Percentiles rank a stretch among this genome's conserved stretches.
These are phyloP conservation scores for Arthroderma sp. DNA, from an alignment of 2,329 filamentous ascomycete genomes.

Conservation along the genomic window DNA sequence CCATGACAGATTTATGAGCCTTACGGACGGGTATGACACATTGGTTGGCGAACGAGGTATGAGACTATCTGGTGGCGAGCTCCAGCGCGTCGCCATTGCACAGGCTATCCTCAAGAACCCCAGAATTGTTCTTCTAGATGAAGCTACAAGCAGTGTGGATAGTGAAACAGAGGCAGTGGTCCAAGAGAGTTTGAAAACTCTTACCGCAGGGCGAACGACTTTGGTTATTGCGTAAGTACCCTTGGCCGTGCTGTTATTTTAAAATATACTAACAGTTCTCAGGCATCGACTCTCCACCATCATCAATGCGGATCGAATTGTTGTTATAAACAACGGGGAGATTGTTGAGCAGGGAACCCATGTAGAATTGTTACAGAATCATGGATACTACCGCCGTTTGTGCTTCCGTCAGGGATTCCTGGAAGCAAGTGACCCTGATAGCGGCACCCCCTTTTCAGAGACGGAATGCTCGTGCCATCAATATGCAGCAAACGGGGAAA, in stretches of 20 bases:
- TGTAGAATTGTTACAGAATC: slow-evolving; percentile 44
- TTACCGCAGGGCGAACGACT: slow-evolving; percentile 41
- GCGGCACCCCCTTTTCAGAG: neutral
- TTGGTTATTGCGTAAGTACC: slow-evolving; percentile 39
- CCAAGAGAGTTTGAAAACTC: slow-evolving; percentile 35
- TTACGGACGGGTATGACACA: slow-evolving; percentile 42
- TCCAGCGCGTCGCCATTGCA: slow-evolving; percentile 40
- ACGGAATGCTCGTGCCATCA: neutral
- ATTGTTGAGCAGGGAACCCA: slow-evolving; percentile 55
- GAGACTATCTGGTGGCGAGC: slow-evolving; percentile 41
- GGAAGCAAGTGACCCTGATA: slow-evolving; percentile 27
- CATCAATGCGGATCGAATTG: slow-evolving; percentile 55
- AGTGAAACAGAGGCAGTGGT: slow-evolving; percentile 37
- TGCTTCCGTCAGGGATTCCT: slow-evolving; percentile 29
- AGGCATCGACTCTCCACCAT: slow-evolving; percentile 58
- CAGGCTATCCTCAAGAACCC: slow-evolving; percentile 35
- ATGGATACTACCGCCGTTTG: slow-evolving; percentile 51
- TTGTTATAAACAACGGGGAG: slow-evolving; percentile 52
- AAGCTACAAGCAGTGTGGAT: slow-evolving; percentile 42
- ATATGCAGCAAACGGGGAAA: slow-evolving; percentile 9
- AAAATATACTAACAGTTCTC: neutral
- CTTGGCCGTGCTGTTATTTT: neutral
- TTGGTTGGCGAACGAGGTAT: slow-evolving; percentile 40
- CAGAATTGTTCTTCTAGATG: slow-evolving; percentile 38
- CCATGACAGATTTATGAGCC: slow-evolving; percentile 51